These are phyloP conservation scores for Usnea hakonensis DNA, from an alignment of 495 filamentous ascomycete genomes.

Conservation along the genomic window DNA sequence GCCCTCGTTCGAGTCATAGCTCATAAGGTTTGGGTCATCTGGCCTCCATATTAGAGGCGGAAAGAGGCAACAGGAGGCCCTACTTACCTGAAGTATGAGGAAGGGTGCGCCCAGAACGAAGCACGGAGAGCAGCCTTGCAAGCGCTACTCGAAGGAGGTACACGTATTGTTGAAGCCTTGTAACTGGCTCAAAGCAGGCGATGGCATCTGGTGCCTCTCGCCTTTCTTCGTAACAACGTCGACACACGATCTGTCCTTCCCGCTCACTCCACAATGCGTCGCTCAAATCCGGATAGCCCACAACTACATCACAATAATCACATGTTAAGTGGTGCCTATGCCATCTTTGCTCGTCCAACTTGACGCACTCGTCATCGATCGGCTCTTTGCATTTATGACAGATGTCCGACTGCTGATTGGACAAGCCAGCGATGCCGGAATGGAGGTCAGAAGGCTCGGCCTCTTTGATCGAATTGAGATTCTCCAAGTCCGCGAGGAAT, in stretches of 20 bases:
- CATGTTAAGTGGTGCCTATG: slow-evolving; percentile 76
- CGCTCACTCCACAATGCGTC: slow-evolving; percentile 60
- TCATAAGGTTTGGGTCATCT: slow-evolving; percentile 67
- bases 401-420: slow-evolving; percentile 72
- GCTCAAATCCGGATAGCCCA: slow-evolving; percentile 49
- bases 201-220: slow-evolving; percentile 41
- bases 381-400: slow-evolving; percentile 74
- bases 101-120: slow-evolving; percentile 72
- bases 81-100: slow-evolving; percentile 60
- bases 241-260: slow-evolving; percentile 62
- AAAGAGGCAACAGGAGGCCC: neutral
- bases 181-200: slow-evolving; percentile 54
- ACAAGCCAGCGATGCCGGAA: slow-evolving; percentile 62
- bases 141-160: slow-evolving; percentile 88
- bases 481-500: slow-evolving; percentile 73
- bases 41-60: neutral
- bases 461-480: slow-evolving; percentile 62
- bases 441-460: slow-evolving; percentile 66
- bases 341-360: slow-evolving; percentile 66
- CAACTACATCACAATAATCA: slow-evolving; percentile 61
- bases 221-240: slow-evolving; percentile 49
- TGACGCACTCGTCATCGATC: slow-evolving; percentile 87
- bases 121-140: slow-evolving; percentile 77
- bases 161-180: slow-evolving; percentile 86
- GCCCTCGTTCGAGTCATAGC: slow-evolving; percentile 60